phyloP scores from a whole-genome alignment of 306 rosid species.

The Vicia faba region DNA sequence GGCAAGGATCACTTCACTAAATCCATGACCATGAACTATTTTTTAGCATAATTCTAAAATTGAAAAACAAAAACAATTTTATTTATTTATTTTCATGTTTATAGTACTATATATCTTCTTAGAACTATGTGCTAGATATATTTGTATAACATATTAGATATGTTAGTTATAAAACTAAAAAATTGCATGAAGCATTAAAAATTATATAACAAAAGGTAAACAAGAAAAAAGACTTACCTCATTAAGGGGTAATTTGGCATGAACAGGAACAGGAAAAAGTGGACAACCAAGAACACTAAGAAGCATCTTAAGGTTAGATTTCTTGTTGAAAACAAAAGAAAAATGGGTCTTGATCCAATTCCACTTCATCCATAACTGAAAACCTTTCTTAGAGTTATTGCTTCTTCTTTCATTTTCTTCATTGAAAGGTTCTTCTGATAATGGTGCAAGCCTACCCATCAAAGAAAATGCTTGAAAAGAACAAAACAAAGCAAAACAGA shows the following conservation, averaged over 20 bases:
- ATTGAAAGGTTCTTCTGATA: conserved; percentile 83
- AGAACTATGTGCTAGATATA: not conserved
- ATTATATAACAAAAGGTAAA: not conserved
- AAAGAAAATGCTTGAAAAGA: conserved; percentile 28
- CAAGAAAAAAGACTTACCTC: conserved; percentile 48
- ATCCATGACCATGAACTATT: not conserved
- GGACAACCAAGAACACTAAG: conserved; percentile 93
- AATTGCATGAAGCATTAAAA: conserved; percentile 2
- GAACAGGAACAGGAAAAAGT: conserved; percentile 74
- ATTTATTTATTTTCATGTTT: not conserved
- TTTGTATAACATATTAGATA: not conserved
- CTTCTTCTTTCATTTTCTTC: conserved; percentile 49
- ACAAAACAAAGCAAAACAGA: not conserved
- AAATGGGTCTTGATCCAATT: conserved; percentile 84
- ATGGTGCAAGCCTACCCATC: conserved; percentile 80
- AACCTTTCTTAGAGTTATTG: conserved; percentile 50
- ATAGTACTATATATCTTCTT: not conserved
- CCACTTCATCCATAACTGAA: conserved; percentile 82
- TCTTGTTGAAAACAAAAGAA: conserved; percentile 60
- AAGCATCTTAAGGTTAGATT: conserved; percentile 74
- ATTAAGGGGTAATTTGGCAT: conserved; percentile 47
- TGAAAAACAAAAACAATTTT: not conserved
- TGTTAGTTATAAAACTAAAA: not conserved
- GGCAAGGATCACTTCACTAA: too few relatives aligned
- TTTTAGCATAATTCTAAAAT: conserved; percentile 10